Percentiles rank a stretch among this genome's conserved stretches.
These are phyloP conservation scores for Balamuthia mandrillaris DNA, from an alignment of 208 protist species.

Conservation along the genomic window DNA sequence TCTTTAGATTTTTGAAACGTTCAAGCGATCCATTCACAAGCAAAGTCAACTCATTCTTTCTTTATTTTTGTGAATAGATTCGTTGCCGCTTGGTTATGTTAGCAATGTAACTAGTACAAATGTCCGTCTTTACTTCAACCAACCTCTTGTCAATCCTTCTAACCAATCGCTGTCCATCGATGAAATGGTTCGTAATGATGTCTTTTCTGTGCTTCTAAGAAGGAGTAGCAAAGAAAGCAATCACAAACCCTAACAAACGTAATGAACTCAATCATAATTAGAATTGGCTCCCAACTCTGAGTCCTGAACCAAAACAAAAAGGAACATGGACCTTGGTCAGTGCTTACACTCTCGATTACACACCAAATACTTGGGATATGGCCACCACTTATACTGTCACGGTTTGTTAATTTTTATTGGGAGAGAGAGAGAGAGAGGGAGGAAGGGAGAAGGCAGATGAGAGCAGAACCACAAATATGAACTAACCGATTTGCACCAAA, in stretches of 20 bases:
- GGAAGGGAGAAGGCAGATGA: no score
- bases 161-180: no score
- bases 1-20: no score
- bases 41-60: no score
- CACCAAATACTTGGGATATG: not conserved
- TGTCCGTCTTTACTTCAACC: slow-evolving; percentile 2
- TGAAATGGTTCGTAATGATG: no score
- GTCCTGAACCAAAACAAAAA: not conserved
- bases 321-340: not conserved
- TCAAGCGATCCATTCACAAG: no score
- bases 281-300: not conserved
- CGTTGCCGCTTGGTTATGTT: not conserved
- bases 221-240: not conserved
- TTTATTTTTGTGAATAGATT: no score
- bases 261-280: no score
- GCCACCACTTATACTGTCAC: slow-evolving; percentile 6
- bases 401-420: slow-evolving; percentile 19
- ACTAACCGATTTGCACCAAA: no score
- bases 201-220: not conserved
- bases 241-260: not conserved
- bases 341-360: not conserved
- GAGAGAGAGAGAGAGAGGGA: no score
- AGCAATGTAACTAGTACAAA: not conserved
- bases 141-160: not conserved
- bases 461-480: no score